phyloP scores from a whole-genome alignment of 192 early-diverging fungal species.

The Entomortierella parvispora region DNA sequence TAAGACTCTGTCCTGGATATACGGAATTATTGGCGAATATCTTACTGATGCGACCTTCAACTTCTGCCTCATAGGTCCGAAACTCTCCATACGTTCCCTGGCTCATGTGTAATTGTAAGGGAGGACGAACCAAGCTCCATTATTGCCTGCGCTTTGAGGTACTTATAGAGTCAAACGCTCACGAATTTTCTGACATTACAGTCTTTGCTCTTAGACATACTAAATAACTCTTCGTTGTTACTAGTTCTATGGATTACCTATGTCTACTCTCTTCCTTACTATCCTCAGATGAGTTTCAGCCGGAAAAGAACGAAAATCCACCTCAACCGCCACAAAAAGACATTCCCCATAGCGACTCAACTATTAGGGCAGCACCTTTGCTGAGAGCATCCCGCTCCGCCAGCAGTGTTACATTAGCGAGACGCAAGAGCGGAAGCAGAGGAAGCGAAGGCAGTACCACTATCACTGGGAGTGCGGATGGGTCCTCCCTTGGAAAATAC shows the following conservation, averaged over 20 bases:
- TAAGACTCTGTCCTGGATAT: constrained; percentile 10
- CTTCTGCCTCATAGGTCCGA: constrained; percentile 10
- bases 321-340: constrained; percentile 37
- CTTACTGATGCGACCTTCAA: not conserved
- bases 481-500: not conserved
- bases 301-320: constrained; percentile 9
- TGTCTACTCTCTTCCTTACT: constrained; percentile 29
- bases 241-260: constrained; percentile 60
- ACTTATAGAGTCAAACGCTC: not conserved
- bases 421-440: constrained; percentile 28
- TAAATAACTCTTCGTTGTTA: constrained; percentile 1
- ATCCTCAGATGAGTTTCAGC: constrained; percentile 10
- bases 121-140: constrained; percentile 93
- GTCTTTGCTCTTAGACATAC: not conserved
- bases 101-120: constrained; percentile 82
- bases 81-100: constrained; percentile 78
- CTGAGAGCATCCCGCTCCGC: constrained; percentile 27
- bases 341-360: not conserved
- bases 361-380: not conserved
- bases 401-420: constrained; percentile 27
- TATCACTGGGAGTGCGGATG: constrained; percentile 3
- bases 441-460: constrained; percentile 36
- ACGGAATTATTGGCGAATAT: not conserved
- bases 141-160: constrained; percentile 87
- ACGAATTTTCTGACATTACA: not conserved